Evolutionary conservation across 352 stramenopile species (phyloP).

Genomic region (Phytophthora vignae): DNA sequence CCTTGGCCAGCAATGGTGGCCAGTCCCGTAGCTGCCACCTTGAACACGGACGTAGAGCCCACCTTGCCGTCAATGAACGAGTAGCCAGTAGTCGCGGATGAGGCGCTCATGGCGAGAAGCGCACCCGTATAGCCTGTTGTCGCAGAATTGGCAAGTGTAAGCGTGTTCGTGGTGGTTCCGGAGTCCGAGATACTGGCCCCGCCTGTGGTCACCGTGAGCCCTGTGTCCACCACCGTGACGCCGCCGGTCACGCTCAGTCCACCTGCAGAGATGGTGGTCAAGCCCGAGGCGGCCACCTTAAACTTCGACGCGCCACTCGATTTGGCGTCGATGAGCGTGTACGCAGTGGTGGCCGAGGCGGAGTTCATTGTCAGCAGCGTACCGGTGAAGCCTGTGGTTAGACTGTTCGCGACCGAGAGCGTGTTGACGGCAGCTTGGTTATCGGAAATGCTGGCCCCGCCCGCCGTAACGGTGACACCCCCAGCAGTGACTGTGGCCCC

Average conservation of each 20-base stretch:
- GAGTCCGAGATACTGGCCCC: slow-evolving; percentile 10
- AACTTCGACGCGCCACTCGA: neutral
- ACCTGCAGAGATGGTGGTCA: slow-evolving; percentile 40
- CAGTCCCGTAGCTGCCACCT: neutral
- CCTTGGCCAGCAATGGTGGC: neutral
- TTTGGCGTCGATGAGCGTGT: neutral
- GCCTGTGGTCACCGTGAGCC: slow-evolving; percentile 5
- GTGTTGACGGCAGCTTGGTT: no score
- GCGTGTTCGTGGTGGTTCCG: neutral
- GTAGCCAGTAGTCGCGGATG: no score
- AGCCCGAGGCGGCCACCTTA: slow-evolving; percentile 37
- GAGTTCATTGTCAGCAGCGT: neutral
- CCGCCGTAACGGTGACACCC: slow-evolving; percentile 3
- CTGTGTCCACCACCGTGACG: neutral
- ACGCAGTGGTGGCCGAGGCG: neutral
- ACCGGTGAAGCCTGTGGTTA: neutral
- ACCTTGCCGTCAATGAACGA: no score
- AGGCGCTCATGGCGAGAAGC: no score
- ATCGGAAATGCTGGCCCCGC: no score
- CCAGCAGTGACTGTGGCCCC: slow-evolving; percentile 1
- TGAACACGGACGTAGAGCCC: no score
- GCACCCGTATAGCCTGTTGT: no score
- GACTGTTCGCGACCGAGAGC: no score
- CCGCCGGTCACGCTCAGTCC: slow-evolving; percentile 31
- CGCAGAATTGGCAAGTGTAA: no score